These are phyloP conservation scores for Suillus decipiens DNA, from an alignment of 768 basidiomycete genomes.

Conservation along the genomic window DNA sequence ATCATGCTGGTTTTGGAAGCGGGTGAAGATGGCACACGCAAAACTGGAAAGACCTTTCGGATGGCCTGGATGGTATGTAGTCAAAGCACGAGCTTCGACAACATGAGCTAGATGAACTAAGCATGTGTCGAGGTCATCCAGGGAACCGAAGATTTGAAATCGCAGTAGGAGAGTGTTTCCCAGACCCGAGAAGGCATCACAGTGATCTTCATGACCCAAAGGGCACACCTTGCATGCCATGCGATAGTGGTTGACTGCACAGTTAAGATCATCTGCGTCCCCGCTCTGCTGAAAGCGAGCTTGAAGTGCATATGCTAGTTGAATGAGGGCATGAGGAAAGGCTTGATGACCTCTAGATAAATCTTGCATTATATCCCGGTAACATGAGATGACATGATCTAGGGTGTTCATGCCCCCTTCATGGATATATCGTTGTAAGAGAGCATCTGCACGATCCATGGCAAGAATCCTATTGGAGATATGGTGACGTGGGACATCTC, in stretches of 20 bases:
- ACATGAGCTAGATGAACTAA: constrained; percentile 25
- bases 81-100: constrained; percentile 16
- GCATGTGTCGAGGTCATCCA: constrained; percentile 24
- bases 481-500: background rate
- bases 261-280: constrained; percentile 23
- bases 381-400: constrained; percentile 12
- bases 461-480: background rate
- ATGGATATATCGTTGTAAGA: constrained; percentile 15
- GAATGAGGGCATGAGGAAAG: constrained; percentile 11
- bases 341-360: constrained; percentile 18
- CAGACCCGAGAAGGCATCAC: constrained; percentile 16
- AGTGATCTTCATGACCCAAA: constrained; percentile 14
- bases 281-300: constrained; percentile 15
- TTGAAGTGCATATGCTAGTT: constrained; percentile 22
- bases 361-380: constrained; percentile 17
- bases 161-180: constrained; percentile 19
- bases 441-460: constrained; percentile 20
- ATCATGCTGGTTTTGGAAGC: constrained; percentile 17
- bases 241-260: constrained; percentile 21
- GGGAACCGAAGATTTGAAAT: constrained; percentile 13
- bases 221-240: constrained; percentile 16
- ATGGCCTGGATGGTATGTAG: constrained; percentile 10
- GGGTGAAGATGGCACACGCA: constrained; percentile 14
- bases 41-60: constrained; percentile 16
- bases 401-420: constrained; percentile 16